Evolutionary conservation across 345 rosid species (phyloP), one percentile per base, ranked within the genome.

Genomic region (Salix suchowensis): DNA sequence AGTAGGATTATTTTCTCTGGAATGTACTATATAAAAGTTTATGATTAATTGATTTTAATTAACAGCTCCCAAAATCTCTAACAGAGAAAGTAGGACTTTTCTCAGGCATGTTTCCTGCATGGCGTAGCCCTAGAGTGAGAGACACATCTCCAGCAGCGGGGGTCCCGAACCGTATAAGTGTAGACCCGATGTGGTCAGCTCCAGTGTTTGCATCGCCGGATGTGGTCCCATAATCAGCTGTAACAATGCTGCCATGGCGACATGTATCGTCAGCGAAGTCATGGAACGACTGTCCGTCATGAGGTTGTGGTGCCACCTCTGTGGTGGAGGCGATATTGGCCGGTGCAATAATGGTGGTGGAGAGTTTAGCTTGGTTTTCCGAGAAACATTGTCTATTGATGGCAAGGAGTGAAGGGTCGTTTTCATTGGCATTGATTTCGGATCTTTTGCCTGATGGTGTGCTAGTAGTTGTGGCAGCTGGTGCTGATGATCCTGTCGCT

Each of bases 111-210:
- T 88, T 91, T 54, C 96, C 96, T 71, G 92, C 87, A 72, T 95
- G 98, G 77, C 93, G 97, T 75, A 95, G 82, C 87, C 98, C 98
- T 82, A 95, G 86, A 39, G 98, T 95, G 80, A 95, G 94, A 21
- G 98, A 95, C 65, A 95, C 97, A 71, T 93, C 96, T 36, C 97
- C 96, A 13, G 86, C 81, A 16, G 92, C 46, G 4, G 84, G 85
- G 81, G 94, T 85, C 88, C 97, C 98, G 64, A 90, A 89, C 82
- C 97, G 87, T 50, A 91, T 86, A 46, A 88, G 84, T 14, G 89
- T 78, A 8, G 90, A 79, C 5, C 88, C 86, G 40, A 82, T 82
- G 37, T 42, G 26, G 75, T 86, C 88, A 46, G 75, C 82, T 24
- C 34, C 54, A 16, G 75, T 55, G 6, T 12, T 34, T 19, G 15